These are phyloP conservation scores for Eucalyptus marginata DNA, from an alignment of 345 rosid genomes.

Conservation along the genomic window DNA sequence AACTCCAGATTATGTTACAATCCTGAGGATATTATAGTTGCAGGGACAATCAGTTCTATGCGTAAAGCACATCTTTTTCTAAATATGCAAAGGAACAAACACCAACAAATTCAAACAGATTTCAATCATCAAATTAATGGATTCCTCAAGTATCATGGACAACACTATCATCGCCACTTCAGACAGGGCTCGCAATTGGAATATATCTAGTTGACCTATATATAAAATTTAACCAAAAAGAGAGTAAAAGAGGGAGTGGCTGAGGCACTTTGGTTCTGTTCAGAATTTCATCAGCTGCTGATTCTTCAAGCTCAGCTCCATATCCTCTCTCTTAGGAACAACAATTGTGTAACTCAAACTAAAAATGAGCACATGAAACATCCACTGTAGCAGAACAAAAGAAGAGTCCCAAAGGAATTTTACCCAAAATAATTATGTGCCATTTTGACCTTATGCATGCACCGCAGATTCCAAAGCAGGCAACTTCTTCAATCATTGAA, in stretches of 20 bases:
- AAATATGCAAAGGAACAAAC: neutral
- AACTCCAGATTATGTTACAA: neutral
- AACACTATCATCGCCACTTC: neutral
- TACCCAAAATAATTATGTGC: neutral
- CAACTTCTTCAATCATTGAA: neutral
- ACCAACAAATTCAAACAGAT: neutral
- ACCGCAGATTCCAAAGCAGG: neutral
- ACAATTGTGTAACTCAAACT: neutral
- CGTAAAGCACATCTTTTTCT: neutral
- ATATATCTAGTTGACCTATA: neutral
- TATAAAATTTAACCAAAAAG: neutral
- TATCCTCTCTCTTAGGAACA: neutral
- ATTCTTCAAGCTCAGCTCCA: neutral
- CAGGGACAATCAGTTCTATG: neutral
- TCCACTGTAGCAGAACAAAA: neutral
- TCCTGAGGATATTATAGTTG: neutral
- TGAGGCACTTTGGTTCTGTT: neutral
- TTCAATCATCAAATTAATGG: neutral
- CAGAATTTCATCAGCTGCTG: neutral
- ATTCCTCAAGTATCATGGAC: neutral
- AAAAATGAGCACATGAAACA: neutral
- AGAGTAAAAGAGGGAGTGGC: neutral
- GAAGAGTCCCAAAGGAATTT: neutral
- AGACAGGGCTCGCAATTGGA: neutral
- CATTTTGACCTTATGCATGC: neutral